phyloP scores from a whole-genome alignment of 352 stramenopile species.

The Phytophthora melonis region DNA sequence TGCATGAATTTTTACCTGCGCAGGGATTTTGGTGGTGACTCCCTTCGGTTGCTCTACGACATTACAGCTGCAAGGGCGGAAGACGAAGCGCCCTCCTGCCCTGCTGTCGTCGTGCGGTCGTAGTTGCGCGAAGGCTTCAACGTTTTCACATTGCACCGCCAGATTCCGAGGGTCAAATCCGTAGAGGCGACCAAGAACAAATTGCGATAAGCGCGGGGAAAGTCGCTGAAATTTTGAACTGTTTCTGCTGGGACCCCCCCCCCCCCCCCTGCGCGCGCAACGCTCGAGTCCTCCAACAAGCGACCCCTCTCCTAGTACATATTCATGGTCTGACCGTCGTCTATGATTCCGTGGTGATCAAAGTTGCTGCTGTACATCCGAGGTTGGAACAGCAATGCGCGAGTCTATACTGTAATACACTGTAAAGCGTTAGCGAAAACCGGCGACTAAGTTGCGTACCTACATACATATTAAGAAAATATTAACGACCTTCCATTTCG shows the following conservation, averaged over 20 bases:
- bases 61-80: constrained; percentile 27
- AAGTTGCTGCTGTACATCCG: background rate
- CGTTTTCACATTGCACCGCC: constrained; percentile 10
- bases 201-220: constrained; percentile 18
- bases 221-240: constrained; percentile 16
- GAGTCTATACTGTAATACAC: too few relatives aligned
- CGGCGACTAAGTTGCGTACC: too few relatives aligned
- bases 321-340: too few relatives aligned
- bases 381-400: too few relatives aligned
- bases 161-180: constrained; percentile 22
- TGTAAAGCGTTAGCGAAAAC: too few relatives aligned
- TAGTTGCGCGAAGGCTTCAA: constrained; percentile 7
- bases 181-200: constrained; percentile 29
- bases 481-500: background rate
- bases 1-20: too few relatives aligned
- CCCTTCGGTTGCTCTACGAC: background rate
- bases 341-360: background rate
- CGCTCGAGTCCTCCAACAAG: background rate
- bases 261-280: too few relatives aligned
- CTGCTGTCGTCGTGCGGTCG: constrained; percentile 15
- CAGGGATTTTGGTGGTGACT: constrained; percentile 26
- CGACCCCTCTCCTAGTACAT: too few relatives aligned
- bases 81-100: constrained; percentile 7
- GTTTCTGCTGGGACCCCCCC: background rate
- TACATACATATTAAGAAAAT: background rate